These are phyloP conservation scores for Zygnema cylindricum DNA, from an alignment of 139 green algal species.

Conservation along the genomic window DNA sequence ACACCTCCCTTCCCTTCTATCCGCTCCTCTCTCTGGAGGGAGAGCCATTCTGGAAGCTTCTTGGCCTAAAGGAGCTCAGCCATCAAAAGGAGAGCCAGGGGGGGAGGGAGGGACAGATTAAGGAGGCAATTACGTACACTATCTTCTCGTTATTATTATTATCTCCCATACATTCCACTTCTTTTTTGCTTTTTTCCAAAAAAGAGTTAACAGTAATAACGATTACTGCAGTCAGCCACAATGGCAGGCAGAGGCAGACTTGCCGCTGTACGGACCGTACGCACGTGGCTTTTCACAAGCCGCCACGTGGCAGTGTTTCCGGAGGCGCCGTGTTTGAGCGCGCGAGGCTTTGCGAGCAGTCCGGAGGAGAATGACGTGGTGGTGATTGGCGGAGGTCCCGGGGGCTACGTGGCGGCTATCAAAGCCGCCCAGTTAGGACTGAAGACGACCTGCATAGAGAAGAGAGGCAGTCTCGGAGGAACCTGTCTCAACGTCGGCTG, in stretches of 20 bases:
- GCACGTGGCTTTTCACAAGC: neutral
- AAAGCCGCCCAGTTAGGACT: constrained; percentile 96
- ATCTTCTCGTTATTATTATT: too few species aligned
- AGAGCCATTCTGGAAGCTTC: too few species aligned
- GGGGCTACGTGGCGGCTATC: constrained; percentile 97
- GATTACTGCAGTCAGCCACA: too few species aligned
- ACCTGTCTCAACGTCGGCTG: constrained; percentile 99
- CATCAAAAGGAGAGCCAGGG: too few species aligned
- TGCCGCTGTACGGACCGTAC: neutral
- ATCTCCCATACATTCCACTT: too few species aligned
- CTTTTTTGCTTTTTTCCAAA: too few species aligned
- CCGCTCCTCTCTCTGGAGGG: too few species aligned
- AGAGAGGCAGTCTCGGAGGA: constrained; percentile 87
- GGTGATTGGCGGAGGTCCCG: constrained; percentile 93
- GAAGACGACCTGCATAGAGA: constrained; percentile 94
- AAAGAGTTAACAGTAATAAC: too few species aligned
- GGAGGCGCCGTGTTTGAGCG: neutral
- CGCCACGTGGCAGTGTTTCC: neutral
- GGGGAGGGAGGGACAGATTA: too few species aligned
- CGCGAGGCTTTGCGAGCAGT: constrained; percentile 31
- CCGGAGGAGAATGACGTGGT: constrained; percentile 85
- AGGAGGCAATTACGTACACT: too few species aligned
- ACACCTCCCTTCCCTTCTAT: too few species aligned
- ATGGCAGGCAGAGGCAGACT: neutral
- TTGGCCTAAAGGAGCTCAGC: too few species aligned